These are phyloP conservation scores for Phaseolus lunatus DNA, from an alignment of 306 rosid species.

Conservation along the genomic window DNA sequence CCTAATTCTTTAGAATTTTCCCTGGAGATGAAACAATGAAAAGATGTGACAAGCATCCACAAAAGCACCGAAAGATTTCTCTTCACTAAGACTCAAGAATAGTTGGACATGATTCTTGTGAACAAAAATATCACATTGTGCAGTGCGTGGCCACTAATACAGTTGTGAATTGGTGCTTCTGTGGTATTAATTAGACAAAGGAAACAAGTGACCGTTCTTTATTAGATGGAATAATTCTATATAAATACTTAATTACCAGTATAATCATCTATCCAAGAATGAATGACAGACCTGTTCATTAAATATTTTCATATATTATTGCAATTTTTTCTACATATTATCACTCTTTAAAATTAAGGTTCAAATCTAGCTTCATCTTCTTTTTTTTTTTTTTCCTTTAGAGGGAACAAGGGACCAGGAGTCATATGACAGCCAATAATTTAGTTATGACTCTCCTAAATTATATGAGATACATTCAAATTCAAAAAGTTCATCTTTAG, in stretches of 20 bases:
- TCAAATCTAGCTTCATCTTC: background rate
- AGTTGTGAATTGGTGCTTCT: slow-evolving; percentile 38
- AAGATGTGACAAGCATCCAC: slow-evolving; percentile 74
- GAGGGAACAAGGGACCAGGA: background rate
- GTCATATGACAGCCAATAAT: background rate
- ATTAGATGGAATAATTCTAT: slow-evolving; percentile 42
- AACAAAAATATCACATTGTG: slow-evolving; percentile 44
- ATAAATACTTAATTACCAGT: slow-evolving; percentile 31
- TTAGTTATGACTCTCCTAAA: background rate
- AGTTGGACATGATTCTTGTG: slow-evolving; percentile 65
- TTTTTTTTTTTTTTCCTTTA: background rate
- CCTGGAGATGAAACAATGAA: slow-evolving; percentile 48
- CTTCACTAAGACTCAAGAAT: slow-evolving; percentile 54
- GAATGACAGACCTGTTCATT: slow-evolving; percentile 46
- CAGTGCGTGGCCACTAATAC: slow-evolving; percentile 42
- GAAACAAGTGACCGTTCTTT: slow-evolving; percentile 48
- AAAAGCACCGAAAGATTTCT: slow-evolving; percentile 61
- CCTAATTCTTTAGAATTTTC: slow-evolving; percentile 60
- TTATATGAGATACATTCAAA: background rate
- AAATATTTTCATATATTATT: slow-evolving; percentile 33
- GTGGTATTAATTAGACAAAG: slow-evolving; percentile 43
- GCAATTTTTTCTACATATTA: no score
- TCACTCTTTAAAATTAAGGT: background rate
- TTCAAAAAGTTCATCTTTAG: background rate
- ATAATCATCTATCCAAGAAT: slow-evolving; percentile 41